These are phyloP conservation scores for Nasturtium officinale DNA, from an alignment of 345 rosid species.

Conservation along the genomic window DNA sequence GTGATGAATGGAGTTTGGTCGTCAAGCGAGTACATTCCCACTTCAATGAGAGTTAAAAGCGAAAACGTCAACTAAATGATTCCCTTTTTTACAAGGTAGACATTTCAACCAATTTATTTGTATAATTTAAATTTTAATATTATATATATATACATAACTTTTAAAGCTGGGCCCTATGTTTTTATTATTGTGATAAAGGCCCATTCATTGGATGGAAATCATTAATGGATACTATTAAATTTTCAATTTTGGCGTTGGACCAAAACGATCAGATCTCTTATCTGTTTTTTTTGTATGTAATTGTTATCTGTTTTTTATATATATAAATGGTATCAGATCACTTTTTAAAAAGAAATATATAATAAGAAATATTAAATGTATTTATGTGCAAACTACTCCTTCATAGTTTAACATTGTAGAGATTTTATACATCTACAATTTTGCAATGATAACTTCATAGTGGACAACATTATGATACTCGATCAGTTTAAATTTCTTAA, in stretches of 20 bases:
- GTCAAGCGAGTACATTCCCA: constrained; percentile 44
- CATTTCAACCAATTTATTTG: not conserved
- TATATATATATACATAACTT: not conserved
- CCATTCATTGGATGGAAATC: not conserved
- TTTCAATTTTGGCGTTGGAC: not conserved
- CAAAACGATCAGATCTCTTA: not conserved
- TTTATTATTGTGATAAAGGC: not conserved
- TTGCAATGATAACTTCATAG: too few species aligned
- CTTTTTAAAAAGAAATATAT: too few species aligned
- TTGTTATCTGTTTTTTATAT: too few species aligned
- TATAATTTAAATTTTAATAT: not conserved
- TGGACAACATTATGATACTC: too few species aligned
- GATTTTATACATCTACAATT: too few species aligned
- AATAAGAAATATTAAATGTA: too few species aligned
- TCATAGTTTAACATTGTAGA: too few species aligned
- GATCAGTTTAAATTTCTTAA: too few species aligned
- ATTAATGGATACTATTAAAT: not conserved
- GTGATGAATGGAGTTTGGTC: constrained; percentile 28
- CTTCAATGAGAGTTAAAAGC: constrained; percentile 13
- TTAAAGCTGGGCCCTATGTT: not conserved
- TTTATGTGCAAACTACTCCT: too few species aligned
- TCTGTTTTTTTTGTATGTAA: too few species aligned
- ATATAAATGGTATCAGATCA: too few species aligned
- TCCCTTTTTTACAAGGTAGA: not conserved
- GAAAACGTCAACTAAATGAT: constrained; percentile 26